phyloP scores from a whole-genome alignment of 192 early-diverging fungal genomes.

The Ambispora gerdemannii region DNA sequence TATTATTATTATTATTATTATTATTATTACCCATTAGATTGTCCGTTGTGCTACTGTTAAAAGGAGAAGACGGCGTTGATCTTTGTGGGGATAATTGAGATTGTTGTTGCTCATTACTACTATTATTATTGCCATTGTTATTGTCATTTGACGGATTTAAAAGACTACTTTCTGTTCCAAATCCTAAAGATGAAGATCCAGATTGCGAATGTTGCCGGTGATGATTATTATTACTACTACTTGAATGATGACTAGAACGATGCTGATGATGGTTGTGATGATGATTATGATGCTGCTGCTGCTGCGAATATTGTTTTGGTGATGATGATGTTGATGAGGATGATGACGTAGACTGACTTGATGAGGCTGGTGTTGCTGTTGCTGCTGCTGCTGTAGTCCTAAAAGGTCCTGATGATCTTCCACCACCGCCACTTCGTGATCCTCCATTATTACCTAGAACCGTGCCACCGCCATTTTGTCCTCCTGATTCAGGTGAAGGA shows the following conservation, averaged over 20 bases:
- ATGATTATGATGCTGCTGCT: not conserved
- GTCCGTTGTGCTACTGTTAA: not conserved
- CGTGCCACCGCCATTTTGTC: not conserved
- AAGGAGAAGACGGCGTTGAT: not conserved
- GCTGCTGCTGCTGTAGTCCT: not conserved
- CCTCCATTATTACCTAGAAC: not conserved
- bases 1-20: not conserved
- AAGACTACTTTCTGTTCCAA: conserved; percentile 25
- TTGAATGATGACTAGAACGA: not conserved
- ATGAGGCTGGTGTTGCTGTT: not conserved
- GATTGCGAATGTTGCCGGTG: conserved; percentile 10
- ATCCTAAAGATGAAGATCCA: conserved; percentile 23
- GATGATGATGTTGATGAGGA: not conserved
- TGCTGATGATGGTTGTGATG: not conserved
- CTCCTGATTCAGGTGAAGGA: conserved; percentile 25
- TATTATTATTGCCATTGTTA: conserved; percentile 15
- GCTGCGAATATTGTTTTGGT: not conserved
- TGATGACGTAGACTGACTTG: too few species aligned
- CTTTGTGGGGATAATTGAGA: conserved; percentile 6
- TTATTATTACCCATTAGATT: not conserved
- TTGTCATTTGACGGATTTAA: conserved; percentile 21
- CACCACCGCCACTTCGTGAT: not conserved
- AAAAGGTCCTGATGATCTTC: not conserved
- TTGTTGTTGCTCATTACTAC: not conserved
- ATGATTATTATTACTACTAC: too few species aligned